Conservation (phyloP, 176 grass and related monocot species). For the Luzula sylvatica region DNA sequence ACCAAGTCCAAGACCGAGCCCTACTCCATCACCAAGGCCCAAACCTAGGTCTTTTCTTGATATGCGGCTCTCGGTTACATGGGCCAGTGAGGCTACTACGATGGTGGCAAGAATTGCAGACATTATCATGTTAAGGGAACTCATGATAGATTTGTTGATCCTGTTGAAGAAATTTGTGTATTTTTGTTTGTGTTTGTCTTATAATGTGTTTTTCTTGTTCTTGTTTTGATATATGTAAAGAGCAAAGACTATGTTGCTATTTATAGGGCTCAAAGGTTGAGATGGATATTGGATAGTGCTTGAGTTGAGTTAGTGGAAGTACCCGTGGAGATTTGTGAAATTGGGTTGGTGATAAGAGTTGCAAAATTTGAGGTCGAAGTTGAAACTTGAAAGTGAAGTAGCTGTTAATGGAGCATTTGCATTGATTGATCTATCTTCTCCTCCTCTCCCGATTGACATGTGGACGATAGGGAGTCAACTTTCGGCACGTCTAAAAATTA, state of each 20-base stretch:
- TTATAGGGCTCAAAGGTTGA: slow-evolving; percentile 23
- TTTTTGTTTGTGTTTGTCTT: neutral
- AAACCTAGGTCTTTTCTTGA: slow-evolving; percentile 63
- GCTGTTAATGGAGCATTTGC: slow-evolving; percentile 15
- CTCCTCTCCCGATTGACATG: neutral
- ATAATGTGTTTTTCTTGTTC: neutral
- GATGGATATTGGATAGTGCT: too few species aligned
- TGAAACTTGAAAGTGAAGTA: slow-evolving; percentile 7
- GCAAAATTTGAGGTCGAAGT: slow-evolving; percentile 10
- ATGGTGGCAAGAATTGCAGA: slow-evolving; percentile 7
- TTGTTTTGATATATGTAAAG: neutral
- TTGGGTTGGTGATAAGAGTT: neutral
- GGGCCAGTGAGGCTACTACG: slow-evolving; percentile 3
- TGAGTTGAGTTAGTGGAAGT: slow-evolving; percentile 1
- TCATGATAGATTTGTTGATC: slow-evolving; percentile 8
- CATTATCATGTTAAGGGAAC: slow-evolving; percentile 10
- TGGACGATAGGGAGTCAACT: slow-evolving; percentile 1
- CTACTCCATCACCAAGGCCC: slow-evolving; percentile 29
- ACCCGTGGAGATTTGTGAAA: neutral
- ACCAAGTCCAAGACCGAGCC: slow-evolving; percentile 27
- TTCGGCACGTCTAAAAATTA: too few species aligned
- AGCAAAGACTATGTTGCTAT: neutral
- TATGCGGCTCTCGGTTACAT: slow-evolving; percentile 18
- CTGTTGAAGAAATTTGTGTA: neutral
- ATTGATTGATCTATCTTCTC: slow-evolving; percentile 5